Percentiles rank a stretch among this genome's conserved stretches.
These are phyloP conservation scores for Ophiorrhiza pumila DNA, from an alignment of 257 asterid species.

Conservation along the genomic window DNA sequence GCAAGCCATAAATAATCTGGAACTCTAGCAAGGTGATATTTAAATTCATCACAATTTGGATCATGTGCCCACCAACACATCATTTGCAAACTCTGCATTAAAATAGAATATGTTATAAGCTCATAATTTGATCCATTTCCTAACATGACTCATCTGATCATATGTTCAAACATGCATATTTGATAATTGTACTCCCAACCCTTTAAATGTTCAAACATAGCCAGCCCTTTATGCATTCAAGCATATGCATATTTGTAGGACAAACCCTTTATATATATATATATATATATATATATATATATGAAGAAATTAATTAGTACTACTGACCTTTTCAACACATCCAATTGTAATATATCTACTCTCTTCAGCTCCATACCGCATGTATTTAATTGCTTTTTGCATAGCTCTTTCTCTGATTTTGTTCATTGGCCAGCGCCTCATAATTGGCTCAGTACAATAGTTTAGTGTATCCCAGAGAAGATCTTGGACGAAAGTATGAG, in stretches of 20 bases:
- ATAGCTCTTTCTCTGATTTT: slow-evolving; percentile 56
- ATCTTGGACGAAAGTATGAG: slow-evolving; percentile 60
- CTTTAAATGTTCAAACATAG: too few relatives aligned
- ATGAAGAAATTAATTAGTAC: too few relatives aligned
- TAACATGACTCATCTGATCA: too few relatives aligned
- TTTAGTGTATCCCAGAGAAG: slow-evolving; percentile 58
- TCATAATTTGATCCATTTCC: not conserved
- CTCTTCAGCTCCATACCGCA: slow-evolving; percentile 63
- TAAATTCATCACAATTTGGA: slow-evolving; percentile 62
- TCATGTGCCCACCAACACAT: slow-evolving; percentile 86
- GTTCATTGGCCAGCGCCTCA: slow-evolving; percentile 68
- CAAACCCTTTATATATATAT: too few relatives aligned
- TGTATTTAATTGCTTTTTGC: slow-evolving; percentile 48
- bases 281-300: too few relatives aligned
- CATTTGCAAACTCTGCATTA: slow-evolving; percentile 64
- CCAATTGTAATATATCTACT: slow-evolving; percentile 59
- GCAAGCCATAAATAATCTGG: slow-evolving; percentile 85
- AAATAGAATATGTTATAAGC: not conserved
- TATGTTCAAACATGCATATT: not conserved
- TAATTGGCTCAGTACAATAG: slow-evolving; percentile 56
- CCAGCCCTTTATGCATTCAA: too few relatives aligned
- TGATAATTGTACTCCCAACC: not conserved
- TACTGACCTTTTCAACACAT: slow-evolving; percentile 44
- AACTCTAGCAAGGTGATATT: slow-evolving; percentile 69
- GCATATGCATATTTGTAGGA: too few relatives aligned